Evolutionary conservation across 345 rosid species (phyloP).

Genomic region (Crucihimalaya himalaica): DNA sequence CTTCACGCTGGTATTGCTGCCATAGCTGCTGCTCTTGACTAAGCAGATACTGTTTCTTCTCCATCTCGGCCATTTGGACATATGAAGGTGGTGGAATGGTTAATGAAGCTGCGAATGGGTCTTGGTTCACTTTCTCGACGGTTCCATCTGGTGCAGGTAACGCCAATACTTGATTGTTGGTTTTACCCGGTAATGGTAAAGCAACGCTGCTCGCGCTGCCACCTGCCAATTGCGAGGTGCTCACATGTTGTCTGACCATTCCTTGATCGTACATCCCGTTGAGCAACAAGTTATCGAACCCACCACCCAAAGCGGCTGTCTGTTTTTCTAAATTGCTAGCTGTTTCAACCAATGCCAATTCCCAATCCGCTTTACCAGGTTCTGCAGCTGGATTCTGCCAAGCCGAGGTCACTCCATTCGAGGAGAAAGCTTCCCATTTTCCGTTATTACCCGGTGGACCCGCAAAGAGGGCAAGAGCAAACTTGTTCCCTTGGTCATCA

Average conservation of each 20-base stretch:
- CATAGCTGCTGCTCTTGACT: conserved; percentile 76
- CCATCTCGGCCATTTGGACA: conserved; percentile 84
- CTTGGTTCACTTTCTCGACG: conserved; percentile 63
- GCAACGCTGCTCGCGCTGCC: conserved; percentile 89
- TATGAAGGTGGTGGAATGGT: conserved; percentile 72
- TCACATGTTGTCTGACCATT: conserved; percentile 78
- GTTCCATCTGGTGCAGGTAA: conserved; percentile 87
- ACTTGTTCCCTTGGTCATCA: conserved; percentile 86
- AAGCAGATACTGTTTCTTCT: conserved; percentile 65
- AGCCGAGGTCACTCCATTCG: conserved; percentile 71
- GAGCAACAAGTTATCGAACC: conserved; percentile 73
- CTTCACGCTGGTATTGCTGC: conserved; percentile 73
- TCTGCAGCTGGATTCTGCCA: conserved; percentile 91
- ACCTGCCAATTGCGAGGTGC: conserved; percentile 64
- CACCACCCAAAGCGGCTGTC: conserved; percentile 74
- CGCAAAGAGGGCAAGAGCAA: conserved; percentile 79
- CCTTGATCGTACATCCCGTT: conserved; percentile 98
- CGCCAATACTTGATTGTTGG: conserved; percentile 58
- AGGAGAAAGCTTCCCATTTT: conserved; percentile 85
- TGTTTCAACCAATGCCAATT: conserved; percentile 81
- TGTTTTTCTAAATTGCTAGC: conserved; percentile 78
- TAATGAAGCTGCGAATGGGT: conserved; percentile 72
- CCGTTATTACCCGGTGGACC: conserved; percentile 54
- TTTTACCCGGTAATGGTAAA: conserved; percentile 57
- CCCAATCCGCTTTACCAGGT: conserved; percentile 91